phyloP scores from a whole-genome alignment of 768 basidiomycete genomes.

The Leucosporidium yakuticum region DNA sequence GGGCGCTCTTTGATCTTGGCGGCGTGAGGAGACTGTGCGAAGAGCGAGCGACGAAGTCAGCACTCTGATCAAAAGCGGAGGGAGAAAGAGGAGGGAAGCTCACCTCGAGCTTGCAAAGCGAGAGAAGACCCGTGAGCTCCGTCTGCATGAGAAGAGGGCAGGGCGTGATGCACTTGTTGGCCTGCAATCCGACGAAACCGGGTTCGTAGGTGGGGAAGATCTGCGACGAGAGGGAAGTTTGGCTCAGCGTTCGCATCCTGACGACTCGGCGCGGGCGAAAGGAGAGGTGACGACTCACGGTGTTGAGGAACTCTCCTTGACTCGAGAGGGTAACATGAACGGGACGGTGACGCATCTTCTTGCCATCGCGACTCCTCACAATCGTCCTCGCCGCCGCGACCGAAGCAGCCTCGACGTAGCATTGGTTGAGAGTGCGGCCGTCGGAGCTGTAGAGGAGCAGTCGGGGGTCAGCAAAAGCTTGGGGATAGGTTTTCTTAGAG shows the following conservation, averaged over 20 bases:
- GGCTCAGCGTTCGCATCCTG: background rate
- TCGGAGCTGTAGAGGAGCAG: constrained; percentile 7
- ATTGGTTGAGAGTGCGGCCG: constrained; percentile 30
- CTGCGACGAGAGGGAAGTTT: background rate
- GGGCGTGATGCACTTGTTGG: background rate
- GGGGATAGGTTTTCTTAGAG: background rate
- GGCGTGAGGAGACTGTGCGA: constrained; percentile 10
- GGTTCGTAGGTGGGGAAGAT: constrained; percentile 25
- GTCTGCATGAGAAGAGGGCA: constrained; percentile 23
- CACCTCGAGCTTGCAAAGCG: constrained; percentile 26
- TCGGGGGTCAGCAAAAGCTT: background rate
- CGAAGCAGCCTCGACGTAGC: constrained; percentile 28
- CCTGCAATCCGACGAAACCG: constrained; percentile 17
- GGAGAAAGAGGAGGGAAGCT: background rate
- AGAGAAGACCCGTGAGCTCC: constrained; percentile 24
- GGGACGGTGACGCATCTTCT: constrained; percentile 2
- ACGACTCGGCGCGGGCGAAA: background rate
- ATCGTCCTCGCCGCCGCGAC: constrained; percentile 8
- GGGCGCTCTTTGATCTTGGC: constrained; percentile 27
- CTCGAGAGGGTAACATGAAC: constrained; percentile 22
- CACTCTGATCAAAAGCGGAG: background rate
- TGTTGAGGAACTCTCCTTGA: constrained; percentile 20
- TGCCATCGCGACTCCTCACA: constrained; percentile 25
- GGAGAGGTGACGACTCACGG: constrained; percentile 5
- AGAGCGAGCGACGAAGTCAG: background rate